A percentile compares a stretch with the other conserved stretches of the same genome.
These are phyloP conservation scores for Leccinellum luteum DNA, from an alignment of 768 basidiomycete species.

Conservation along the genomic window DNA sequence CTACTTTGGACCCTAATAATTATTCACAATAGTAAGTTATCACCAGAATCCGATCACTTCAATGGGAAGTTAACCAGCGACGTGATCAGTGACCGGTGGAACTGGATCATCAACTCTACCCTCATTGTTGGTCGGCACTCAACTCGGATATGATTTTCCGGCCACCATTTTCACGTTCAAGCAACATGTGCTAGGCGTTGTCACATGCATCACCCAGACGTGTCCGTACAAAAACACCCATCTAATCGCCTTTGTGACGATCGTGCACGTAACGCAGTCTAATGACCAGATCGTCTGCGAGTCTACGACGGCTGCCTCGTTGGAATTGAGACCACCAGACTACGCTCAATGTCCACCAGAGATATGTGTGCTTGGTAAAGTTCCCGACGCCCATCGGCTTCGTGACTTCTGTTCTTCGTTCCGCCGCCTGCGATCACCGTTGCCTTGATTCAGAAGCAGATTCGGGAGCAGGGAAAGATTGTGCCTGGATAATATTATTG, in stretches of 20 bases:
- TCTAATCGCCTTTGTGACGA: constrained; percentile 17
- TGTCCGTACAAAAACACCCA: constrained; percentile 23
- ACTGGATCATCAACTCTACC: background rate
- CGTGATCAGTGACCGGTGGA: background rate
- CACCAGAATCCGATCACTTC: background rate
- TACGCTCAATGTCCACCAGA: constrained; percentile 3
- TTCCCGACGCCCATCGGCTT: background rate
- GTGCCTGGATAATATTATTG: background rate
- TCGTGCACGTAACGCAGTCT: constrained; percentile 6
- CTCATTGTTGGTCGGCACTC: background rate
- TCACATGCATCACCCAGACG: background rate
- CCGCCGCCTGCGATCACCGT: background rate
- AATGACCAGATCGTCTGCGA: background rate
- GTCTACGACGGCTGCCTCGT: background rate
- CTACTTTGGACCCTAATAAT: no score
- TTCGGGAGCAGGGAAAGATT: background rate
- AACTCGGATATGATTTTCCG: background rate
- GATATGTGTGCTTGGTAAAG: background rate
- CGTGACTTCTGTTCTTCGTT: background rate
- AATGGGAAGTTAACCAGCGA: background rate
- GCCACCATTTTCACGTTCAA: background rate
- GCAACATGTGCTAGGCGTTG: background rate
- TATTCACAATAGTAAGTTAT: background rate
- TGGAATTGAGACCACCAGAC: background rate
- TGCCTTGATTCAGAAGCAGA: background rate